A percentile compares a stretch with the other conserved stretches of the same genome.
Conservation (phyloP, 768 basidiomycete genomes). For the Termitomyces sp. region DNA sequence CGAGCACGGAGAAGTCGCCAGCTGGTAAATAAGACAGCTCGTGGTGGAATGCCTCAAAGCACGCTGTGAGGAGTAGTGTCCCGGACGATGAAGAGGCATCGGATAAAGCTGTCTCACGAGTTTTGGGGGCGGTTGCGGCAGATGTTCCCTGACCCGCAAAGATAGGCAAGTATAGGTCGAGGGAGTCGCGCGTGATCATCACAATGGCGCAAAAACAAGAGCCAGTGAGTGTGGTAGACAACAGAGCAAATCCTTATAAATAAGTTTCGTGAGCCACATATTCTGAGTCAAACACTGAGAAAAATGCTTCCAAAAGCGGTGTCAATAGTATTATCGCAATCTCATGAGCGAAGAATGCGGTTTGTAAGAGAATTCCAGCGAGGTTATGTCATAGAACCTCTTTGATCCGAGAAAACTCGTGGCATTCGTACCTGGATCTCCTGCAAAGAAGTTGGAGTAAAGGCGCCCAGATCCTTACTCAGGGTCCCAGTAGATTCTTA, state of each 20-base stretch:
- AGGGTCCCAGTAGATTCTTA: conserved; percentile 1
- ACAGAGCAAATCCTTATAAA: conserved; percentile 16
- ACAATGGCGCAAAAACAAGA: conserved; percentile 3
- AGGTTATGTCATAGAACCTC: conserved; percentile 14
- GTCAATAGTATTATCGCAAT: conserved; percentile 17
- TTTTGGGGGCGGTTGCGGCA: conserved; percentile 26
- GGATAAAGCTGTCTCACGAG: conserved; percentile 34
- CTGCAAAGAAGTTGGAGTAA: conserved; percentile 8
- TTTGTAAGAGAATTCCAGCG: conserved; percentile 18
- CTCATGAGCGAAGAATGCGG: conserved; percentile 9
- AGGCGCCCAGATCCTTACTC: conserved; percentile 4
- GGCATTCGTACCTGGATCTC: conserved; percentile 20
- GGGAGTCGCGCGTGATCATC: conserved; percentile 8
- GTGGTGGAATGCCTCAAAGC: conserved; percentile 43
- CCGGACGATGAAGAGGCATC: conserved; percentile 42
- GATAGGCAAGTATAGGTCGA: conserved; percentile 38
- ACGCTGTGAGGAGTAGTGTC: conserved; percentile 45
- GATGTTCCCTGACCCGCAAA: conserved; percentile 57
- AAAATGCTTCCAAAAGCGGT: conserved; percentile 16
- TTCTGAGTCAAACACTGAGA: conserved; percentile 12
- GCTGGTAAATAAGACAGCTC: conserved; percentile 48
- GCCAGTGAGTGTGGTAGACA: neutral
- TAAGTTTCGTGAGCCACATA: conserved; percentile 18
- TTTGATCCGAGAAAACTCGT: conserved; percentile 8
- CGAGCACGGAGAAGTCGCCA: conserved; percentile 28